Evolutionary conservation across 441 rosid genomes (phyloP).

Genomic region (Brassica balearica): DNA sequence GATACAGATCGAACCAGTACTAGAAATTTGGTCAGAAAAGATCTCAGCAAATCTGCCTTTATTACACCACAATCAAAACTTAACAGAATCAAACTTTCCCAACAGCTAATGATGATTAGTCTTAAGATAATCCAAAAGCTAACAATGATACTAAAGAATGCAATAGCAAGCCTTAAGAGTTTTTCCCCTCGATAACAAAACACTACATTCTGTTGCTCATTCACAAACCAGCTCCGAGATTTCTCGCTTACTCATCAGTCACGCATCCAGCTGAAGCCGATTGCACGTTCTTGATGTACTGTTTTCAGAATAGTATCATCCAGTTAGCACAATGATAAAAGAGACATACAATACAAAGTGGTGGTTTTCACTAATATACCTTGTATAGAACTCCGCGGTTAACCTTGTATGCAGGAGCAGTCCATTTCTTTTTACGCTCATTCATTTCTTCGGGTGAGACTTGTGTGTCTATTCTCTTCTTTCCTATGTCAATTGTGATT

Average conservation of each 20-base stretch:
- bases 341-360: conserved; percentile 12
- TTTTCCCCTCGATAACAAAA: not conserved
- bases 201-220: too few species aligned
- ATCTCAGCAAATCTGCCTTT: too few species aligned
- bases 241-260: conserved; percentile 70
- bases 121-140: not conserved
- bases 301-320: conserved; percentile 22
- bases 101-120: conserved; percentile 1
- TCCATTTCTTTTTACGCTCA: conserved; percentile 76
- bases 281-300: conserved; percentile 95
- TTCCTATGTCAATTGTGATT: conserved; percentile 72
- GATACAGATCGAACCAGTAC: too few species aligned
- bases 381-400: conserved; percentile 75
- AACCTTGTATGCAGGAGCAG: conserved; percentile 70
- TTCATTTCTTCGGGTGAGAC: conserved; percentile 67
- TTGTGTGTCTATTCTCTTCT: conserved; percentile 74
- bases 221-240: too few species aligned
- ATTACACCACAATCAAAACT: too few species aligned
- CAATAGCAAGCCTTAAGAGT: not conserved
- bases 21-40: too few species aligned
- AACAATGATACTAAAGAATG: conserved; percentile 4
- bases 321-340: not conserved
- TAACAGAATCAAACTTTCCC: too few species aligned
- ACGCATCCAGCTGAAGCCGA: conserved; percentile 91
- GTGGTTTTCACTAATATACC: conserved; percentile 45